phyloP scores from a whole-genome alignment of 129 eudicot species.

The Gnaphalium uliginosum region DNA sequence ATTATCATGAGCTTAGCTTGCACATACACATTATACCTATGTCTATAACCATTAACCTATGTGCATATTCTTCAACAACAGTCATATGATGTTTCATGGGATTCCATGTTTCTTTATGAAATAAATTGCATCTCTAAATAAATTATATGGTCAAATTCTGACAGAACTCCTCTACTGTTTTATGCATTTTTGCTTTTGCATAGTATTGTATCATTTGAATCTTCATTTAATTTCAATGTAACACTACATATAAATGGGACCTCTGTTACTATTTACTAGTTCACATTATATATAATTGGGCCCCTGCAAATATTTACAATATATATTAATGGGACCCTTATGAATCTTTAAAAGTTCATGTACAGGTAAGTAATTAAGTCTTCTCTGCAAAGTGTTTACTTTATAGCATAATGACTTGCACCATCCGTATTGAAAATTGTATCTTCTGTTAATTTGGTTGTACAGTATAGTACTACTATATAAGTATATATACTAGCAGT shows the following conservation, averaged over 20 bases:
- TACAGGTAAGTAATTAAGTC: not conserved
- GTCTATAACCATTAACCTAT: no score
- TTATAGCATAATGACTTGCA: slow-evolving; percentile 14
- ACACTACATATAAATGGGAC: not conserved
- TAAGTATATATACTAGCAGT: slow-evolving; percentile 4
- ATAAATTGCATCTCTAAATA: slow-evolving; percentile 6
- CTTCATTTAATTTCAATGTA: not conserved
- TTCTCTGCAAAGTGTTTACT: not conserved
- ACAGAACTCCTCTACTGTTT: not conserved
- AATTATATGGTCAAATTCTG: slow-evolving; percentile 9
- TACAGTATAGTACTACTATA: not conserved
- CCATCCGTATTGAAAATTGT: not conserved
- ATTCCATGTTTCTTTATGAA: slow-evolving; percentile 17
- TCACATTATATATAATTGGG: not conserved
- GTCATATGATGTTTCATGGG: slow-evolving; percentile 28
- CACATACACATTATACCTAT: slow-evolving; percentile 13
- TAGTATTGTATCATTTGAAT: not conserved
- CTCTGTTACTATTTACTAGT: not conserved
- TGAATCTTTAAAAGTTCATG: slow-evolving; percentile 5
- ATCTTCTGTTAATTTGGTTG: slow-evolving; percentile 3
- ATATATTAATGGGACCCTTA: slow-evolving; percentile 22
- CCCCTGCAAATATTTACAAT: not conserved
- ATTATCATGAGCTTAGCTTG: slow-evolving; percentile 7
- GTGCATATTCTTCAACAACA: slow-evolving; percentile 12
- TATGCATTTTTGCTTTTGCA: not conserved